Evolutionary conservation across 495 filamentous ascomycete genomes (phyloP).

Genomic region (Daldinia childiae): DNA sequence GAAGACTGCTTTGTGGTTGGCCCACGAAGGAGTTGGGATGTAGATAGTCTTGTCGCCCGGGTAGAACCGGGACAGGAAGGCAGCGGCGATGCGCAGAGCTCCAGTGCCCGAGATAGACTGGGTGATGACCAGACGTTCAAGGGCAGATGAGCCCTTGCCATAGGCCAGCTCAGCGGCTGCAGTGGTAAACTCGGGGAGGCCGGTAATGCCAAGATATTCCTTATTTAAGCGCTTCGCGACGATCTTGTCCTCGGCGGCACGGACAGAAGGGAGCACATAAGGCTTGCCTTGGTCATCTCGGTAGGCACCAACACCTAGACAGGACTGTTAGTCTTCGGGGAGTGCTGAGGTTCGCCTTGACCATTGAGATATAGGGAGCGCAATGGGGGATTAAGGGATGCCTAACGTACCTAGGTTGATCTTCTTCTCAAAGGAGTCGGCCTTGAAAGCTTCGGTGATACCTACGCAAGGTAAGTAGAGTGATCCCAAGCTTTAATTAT

Average conservation of each 20-base stretch:
- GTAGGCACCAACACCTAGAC: conserved; percentile 77
- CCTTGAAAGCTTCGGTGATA: conserved; percentile 99
- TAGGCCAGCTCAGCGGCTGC: conserved; percentile 92
- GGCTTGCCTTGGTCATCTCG: conserved; percentile 97
- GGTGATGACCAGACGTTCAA: conserved; percentile 89
- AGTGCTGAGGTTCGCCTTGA: neutral
- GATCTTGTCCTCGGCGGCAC: conserved; percentile 86
- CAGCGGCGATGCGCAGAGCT: conserved; percentile 91
- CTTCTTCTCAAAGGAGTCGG: conserved; percentile 88
- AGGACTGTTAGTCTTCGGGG: conserved; percentile 35
- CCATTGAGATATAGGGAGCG: neutral
- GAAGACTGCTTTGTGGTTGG: conserved; percentile 97
- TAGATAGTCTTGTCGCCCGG: conserved; percentile 92
- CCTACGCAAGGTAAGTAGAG: conserved; percentile 57
- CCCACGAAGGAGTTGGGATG: conserved; percentile 95
- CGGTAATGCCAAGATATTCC: conserved; percentile 97
- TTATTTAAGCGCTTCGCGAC: conserved; percentile 83
- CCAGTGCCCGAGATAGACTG: conserved; percentile 99
- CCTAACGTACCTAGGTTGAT: conserved; percentile 86
- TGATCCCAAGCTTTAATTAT: conserved; percentile 13
- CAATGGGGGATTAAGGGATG: conserved; percentile 16
- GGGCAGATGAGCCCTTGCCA: conserved; percentile 75
- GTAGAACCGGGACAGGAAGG: conserved; percentile 90
- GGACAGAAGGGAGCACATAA: conserved; percentile 94
- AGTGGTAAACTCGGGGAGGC: conserved; percentile 91